Evolutionary conservation across 2,329 filamentous ascomycete genomes (phyloP).

Genomic region (Ophioceras dolichostomum): DNA sequence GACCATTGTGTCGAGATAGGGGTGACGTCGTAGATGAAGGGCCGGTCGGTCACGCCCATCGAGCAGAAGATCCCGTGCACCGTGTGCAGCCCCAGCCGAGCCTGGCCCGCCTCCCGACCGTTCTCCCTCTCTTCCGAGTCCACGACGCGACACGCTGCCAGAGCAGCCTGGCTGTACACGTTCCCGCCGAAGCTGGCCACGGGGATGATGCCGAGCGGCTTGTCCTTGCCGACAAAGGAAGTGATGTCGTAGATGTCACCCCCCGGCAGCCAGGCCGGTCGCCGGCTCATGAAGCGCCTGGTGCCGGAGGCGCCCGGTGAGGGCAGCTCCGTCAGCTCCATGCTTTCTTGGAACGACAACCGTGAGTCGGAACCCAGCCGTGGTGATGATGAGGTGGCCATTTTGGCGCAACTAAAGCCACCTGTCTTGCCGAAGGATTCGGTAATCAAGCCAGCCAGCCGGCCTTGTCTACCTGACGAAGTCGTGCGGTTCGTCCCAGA

Average conservation of each 20-base stretch:
- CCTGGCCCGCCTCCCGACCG: conserved; percentile 5
- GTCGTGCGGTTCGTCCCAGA: too few species aligned
- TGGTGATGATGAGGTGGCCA: conserved; percentile 1
- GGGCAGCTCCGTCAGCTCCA: conserved; percentile 19
- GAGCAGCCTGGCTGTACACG: conserved; percentile 27
- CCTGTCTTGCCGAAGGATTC: background rate
- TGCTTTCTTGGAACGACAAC: conserved; percentile 21
- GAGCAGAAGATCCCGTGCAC: conserved; percentile 44
- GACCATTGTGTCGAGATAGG: conserved; percentile 29
- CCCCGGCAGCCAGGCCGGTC: conserved; percentile 19
- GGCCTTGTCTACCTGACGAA: too few species aligned
- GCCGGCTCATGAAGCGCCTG: conserved; percentile 21
- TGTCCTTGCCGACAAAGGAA: conserved; percentile 2
- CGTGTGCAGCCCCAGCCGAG: conserved; percentile 25
- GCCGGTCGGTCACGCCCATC: conserved; percentile 31
- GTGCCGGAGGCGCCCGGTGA: conserved; percentile 7
- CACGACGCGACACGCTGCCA: conserved; percentile 22
- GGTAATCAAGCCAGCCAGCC: background rate
- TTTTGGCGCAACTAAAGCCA: conserved; percentile 1
- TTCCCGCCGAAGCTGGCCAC: conserved; percentile 27
- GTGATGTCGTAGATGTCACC: conserved; percentile 12
- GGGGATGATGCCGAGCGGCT: conserved; percentile 5
- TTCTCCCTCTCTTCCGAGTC: conserved; percentile 13
- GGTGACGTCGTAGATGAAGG: conserved; percentile 39
- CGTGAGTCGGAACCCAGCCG: conserved; percentile 9